Base-by-base conservation (phyloP, 148 eudicot genomes). In the Rheum nobile region DNA sequence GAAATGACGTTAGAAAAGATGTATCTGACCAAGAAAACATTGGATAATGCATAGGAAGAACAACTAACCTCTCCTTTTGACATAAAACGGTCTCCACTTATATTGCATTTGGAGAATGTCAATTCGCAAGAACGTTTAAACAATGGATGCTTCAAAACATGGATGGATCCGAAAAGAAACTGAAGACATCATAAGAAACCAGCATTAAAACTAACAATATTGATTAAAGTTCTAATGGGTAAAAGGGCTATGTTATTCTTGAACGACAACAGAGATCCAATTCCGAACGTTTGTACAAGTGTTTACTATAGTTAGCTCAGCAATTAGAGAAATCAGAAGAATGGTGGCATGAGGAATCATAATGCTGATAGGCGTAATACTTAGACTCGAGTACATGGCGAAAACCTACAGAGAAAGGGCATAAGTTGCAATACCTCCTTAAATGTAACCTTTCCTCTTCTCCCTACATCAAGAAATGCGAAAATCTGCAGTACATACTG, bases 151-250 rank as follows among this genome's bases (percentile, higher is more conserved):
- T 82, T 85, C 75, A 85, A 71, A 44, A 89, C 78, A 80, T 84
- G 79, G 67, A 88, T 83, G 28, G 93, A 87, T 24, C 84, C 88
- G 38, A 70, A 41, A 74, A 89, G 81, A 77, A 89, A 89, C 93
- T 89, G 85, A 71, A 77, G 71, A 71, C 59, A 76, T 68, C 68
- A 77, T 71, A 59, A 75, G 68, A 78, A 54, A 54, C 28, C 41
- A 65, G 10, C 38, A 5, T 34, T 34, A 65, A n/a, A 22, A 55
- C 3, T 12, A 61, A 28, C 37, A 28, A 29, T 6, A 12, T 12
- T 29, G 31, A 2, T 28, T 61, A 3, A 61, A 61, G 19, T 29
- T 61, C 37, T 26, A 12, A 55, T 26, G 29, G 4, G 22, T 55
- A 55, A 11, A 14, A 11, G 19, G 12, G 1, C 10, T 21, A 0